Evolutionary conservation across 192 early-diverging fungal genomes (phyloP), one percentile per base, ranked within the genome.

Genomic region (Coemansia sp.): DNA sequence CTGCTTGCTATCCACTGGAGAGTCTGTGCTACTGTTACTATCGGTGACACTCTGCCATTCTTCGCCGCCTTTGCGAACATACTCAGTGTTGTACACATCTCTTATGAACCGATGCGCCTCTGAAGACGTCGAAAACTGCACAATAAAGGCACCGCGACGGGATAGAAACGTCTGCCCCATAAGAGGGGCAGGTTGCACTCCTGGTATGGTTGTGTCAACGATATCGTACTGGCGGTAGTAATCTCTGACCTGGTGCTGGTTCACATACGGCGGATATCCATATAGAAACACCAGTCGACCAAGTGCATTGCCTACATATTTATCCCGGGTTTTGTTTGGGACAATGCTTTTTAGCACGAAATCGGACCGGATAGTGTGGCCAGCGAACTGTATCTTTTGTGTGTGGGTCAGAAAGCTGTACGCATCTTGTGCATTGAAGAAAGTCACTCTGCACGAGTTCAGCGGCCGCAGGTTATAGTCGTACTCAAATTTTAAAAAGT

Each of bases 31-130:
- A 43, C 18, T 37, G 35, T 37, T 6, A 12, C 1, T 37, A 12
- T 37, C 35, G 12, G 35, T 37, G 35, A 12, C 35, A 52, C 16
- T 16, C 9, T 52, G 12, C 26, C 49, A 52, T 28, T 52, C 26
- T 26, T 26, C 59, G n/a, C 55, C 67, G 67, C n/a, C 21, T 18
- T 30, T 63, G 20, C 53, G 29, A 6, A 9, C 30, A 67, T 65
- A 79, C 45, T 42, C 33, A 35, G 65, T 66, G 55, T 62, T 45
- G 62, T 71, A 63, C 4, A 74, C 66, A 42, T 79, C 68, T 56
- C 77, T 67, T 9, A 79, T 61, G 60, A 79, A 79, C 20, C 77
- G 60, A 15, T 63, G 67, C 7, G 77, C 77, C 34, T 79, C 77
- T 0, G 72, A 63, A 26, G 66, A 34, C 2, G 68, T 74, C 45